These are phyloP conservation scores for Geosiphon pyriformis DNA, from an alignment of 192 early-diverging fungal genomes.

Conservation along the genomic window DNA sequence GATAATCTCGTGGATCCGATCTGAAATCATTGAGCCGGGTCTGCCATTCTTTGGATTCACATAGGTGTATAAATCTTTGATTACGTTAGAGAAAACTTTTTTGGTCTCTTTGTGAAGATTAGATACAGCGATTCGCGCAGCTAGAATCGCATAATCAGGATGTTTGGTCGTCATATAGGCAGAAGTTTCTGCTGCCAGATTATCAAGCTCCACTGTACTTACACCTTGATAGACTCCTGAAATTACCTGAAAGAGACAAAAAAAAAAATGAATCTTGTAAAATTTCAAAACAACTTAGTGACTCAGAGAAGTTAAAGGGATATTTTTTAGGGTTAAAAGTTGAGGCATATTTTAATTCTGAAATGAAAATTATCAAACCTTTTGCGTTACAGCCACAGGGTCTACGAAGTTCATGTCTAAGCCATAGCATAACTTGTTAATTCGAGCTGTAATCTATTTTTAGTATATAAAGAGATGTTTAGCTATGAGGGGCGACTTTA, in stretches of 20 bases:
- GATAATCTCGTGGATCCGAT: slow-evolving; percentile 63
- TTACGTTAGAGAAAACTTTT: slow-evolving; percentile 76
- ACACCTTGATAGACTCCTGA: slow-evolving; percentile 84
- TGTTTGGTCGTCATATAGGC: slow-evolving; percentile 91
- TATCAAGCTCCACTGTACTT: slow-evolving; percentile 81
- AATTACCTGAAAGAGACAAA: slow-evolving; percentile 57
- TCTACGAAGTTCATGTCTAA: slow-evolving; percentile 94
- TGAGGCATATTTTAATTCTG: too few relatives aligned
- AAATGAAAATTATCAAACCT: too few relatives aligned
- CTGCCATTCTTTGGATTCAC: slow-evolving; percentile 87
- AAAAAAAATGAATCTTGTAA: neutral
- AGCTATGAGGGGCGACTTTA: neutral
- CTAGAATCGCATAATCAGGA: slow-evolving; percentile 95
- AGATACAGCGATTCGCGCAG: slow-evolving; percentile 95
- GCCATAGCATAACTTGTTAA: slow-evolving; percentile 96
- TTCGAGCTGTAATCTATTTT: slow-evolving; percentile 73
- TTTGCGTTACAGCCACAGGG: slow-evolving; percentile 89
- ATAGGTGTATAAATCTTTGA: slow-evolving; percentile 82
- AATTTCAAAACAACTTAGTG: neutral
- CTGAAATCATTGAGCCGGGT: slow-evolving; percentile 87
- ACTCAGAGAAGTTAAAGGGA: neutral
- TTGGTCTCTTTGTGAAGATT: slow-evolving; percentile 91
- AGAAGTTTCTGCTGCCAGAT: slow-evolving; percentile 85
- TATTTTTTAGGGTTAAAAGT: too few relatives aligned
- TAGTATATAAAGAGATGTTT: neutral